phyloP scores from a whole-genome alignment of 805 yeast species.

The Metschnikowia drakensbergensis region DNA sequence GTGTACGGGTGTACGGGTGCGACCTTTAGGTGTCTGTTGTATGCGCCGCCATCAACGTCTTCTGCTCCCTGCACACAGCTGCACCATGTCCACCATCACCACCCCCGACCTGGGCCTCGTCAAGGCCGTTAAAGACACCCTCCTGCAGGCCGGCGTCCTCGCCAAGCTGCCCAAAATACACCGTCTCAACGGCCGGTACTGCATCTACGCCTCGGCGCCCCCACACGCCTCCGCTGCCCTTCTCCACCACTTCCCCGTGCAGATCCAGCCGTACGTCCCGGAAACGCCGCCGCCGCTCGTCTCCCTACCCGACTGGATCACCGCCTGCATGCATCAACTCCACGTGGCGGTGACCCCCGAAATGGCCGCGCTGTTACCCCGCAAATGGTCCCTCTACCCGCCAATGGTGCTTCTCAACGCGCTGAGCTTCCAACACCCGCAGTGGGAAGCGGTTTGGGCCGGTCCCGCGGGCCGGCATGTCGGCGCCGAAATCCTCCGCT shows the following conservation, averaged over 20 bases:
- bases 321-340: neutral
- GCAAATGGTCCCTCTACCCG: slow-evolving; percentile 58
- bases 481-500: slow-evolving; percentile 11
- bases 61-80: neutral
- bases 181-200: slow-evolving; percentile 1
- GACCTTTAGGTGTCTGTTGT: too few species aligned
- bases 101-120: slow-evolving; percentile 10
- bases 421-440: slow-evolving; percentile 39
- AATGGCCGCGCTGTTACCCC: slow-evolving; percentile 32
- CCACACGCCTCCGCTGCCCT: neutral
- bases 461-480: slow-evolving; percentile 11
- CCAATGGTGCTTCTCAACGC: slow-evolving; percentile 61
- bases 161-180: slow-evolving; percentile 10
- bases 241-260: neutral
- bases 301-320: neutral
- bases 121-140: slow-evolving; percentile 9
- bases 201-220: slow-evolving; percentile 3
- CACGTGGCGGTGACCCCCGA: neutral
- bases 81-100: slow-evolving; percentile 7
- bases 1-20: neutral
- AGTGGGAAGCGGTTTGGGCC: slow-evolving; percentile 26
- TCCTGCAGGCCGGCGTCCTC: slow-evolving; percentile 6
- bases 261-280: neutral
- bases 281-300: neutral
- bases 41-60: neutral